A percentile compares a stretch with the other conserved stretches of the same genome.
These are phyloP conservation scores for Pyrenochaeta sp. DNA, from an alignment of 2,329 filamentous ascomycete species.

Conservation along the genomic window DNA sequence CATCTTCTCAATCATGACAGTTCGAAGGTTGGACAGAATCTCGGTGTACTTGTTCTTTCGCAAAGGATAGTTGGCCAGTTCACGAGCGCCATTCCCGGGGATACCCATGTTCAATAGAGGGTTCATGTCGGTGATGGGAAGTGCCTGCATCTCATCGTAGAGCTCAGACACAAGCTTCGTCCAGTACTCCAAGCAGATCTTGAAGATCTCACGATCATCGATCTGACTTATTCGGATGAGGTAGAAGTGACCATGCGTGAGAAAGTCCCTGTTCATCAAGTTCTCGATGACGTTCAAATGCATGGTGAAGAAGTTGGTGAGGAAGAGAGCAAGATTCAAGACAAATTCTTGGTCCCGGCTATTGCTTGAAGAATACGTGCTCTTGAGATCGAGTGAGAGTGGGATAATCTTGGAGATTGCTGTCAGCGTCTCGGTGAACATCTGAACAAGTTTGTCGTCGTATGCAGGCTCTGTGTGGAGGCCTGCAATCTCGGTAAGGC, in stretches of 20 bases:
- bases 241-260: conserved; percentile 97
- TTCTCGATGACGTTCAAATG: conserved; percentile 95
- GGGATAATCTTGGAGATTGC: conserved; percentile 95
- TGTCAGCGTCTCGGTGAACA: conserved; percentile 97
- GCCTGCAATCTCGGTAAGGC: conserved; percentile 94
- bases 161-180: conserved; percentile 97
- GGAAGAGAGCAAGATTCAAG: conserved; percentile 92
- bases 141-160: conserved; percentile 98
- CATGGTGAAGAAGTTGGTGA: conserved; percentile 96
- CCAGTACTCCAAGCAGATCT: conserved; percentile 99
- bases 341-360: conserved; percentile 96
- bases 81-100: conserved; percentile 81
- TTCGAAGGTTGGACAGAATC: conserved; percentile 88
- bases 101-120: conserved; percentile 82
- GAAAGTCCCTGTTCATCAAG: conserved; percentile 90
- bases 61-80: conserved; percentile 90
- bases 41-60: conserved; percentile 98
- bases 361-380: conserved; percentile 90
- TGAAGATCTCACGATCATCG: conserved; percentile 98
- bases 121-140: conserved; percentile 92
- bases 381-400: conserved; percentile 85
- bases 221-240: conserved; percentile 98
- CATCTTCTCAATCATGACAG: conserved; percentile 99
- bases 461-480: conserved; percentile 87
- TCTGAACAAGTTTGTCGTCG: conserved; percentile 93